Base-by-base conservation (phyloP, 2,329 filamentous ascomycete species). In the Beauveria sp. region DNA sequence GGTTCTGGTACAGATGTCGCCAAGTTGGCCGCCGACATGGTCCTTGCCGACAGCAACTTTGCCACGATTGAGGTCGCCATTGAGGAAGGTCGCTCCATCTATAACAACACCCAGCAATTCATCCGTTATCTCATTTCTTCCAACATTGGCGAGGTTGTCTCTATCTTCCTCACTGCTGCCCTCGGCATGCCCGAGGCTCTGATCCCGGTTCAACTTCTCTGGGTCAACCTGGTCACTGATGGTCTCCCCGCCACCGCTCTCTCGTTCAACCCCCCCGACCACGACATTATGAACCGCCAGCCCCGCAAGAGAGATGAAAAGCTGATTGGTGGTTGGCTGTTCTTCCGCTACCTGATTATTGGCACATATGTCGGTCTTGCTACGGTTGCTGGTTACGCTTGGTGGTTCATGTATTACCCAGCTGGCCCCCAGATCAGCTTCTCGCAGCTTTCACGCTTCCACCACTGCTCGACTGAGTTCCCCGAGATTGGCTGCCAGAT, bases 41-140 rank as follows among this genome's bases (percentile, higher is more conserved):
- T 99, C 57, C 87, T 99, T 57, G 91, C 93, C 28, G 96, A 99
- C 77, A 92, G 97, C 78, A 99, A 99, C 81, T 99, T 99, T 75
- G 95, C 95, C 64, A 99, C 95, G 3, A 99, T 99, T 67, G 91
- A 96, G 74, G 82, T 91, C 61, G 95, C 95, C 55, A 93, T 99
- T 65, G 95, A 99, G 74, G 95, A 99, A 77, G 95, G 95, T 59
- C 89, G 95, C 65, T 93, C 93, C 65, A 99, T 99, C 77, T 99
- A 97, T 84, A 98, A 95, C 87, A 99, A 99, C 82, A 99, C 95
- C 6, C 95, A 99, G 74, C 95, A 99, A 74, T 99, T 99, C 77
- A 99, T 99, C 77, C 91, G 96, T 55, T 99, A 99, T 75, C 84
- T 99, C 64, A 99, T 99, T 74, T 98, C 93, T 9, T 98, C 93